These are phyloP conservation scores for Emmonsia crescens DNA, from an alignment of 2,329 filamentous ascomycete genomes.

Conservation along the genomic window DNA sequence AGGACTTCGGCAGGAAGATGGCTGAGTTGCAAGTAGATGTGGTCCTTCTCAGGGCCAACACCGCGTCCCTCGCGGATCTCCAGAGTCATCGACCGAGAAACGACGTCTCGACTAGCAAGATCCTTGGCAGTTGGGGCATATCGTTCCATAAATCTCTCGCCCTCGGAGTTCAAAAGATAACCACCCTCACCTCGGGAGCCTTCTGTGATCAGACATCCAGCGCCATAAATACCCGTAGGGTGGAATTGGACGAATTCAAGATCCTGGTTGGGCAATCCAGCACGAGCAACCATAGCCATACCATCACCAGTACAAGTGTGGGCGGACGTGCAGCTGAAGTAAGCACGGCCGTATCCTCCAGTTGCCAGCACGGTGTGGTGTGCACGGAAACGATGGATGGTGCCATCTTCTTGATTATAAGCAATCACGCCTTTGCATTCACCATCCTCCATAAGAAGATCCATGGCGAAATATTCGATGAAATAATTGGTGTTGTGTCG, in stretches of 20 bases:
- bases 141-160: constrained; percentile 98
- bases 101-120: constrained; percentile 89
- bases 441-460: constrained; percentile 94
- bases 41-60: constrained; percentile 93
- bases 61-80: constrained; percentile 96
- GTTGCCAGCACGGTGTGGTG: constrained; percentile 96
- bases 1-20: constrained; percentile 87
- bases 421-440: constrained; percentile 94
- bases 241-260: constrained; percentile 99
- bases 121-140: constrained; percentile 98
- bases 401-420: constrained; percentile 98
- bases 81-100: constrained; percentile 95
- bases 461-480: constrained; percentile 96
- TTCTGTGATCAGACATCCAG: constrained; percentile 95
- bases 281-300: constrained; percentile 98
- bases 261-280: constrained; percentile 97
- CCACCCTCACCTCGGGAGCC: constrained; percentile 96
- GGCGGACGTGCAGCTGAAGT: constrained; percentile 96
- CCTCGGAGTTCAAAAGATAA: constrained; percentile 93
- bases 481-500: constrained; percentile 99
- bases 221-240: constrained; percentile 97
- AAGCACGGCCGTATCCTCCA: constrained; percentile 93
- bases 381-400: constrained; percentile 89
- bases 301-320: constrained; percentile 98
- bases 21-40: constrained; percentile 96